A percentile compares a stretch with the other conserved stretches of the same genome.
These are phyloP conservation scores for Durio zibethinus DNA, from an alignment of 345 rosid species.

Conservation along the genomic window DNA sequence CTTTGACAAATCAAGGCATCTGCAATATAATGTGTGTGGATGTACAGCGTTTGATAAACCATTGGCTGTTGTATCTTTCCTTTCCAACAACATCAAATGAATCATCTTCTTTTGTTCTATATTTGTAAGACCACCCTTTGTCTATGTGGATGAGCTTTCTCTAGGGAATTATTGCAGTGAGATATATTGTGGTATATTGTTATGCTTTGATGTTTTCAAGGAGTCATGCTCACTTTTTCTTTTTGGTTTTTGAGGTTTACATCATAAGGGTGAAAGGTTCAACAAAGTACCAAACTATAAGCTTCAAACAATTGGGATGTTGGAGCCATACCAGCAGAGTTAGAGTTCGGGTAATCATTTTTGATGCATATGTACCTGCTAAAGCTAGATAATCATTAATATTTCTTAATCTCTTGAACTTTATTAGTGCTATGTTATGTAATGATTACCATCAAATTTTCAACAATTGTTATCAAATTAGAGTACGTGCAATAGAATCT, in stretches of 20 bases:
- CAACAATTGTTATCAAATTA: background rate
- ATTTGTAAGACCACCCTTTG: background rate
- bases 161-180: background rate
- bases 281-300: slow-evolving; percentile 9
- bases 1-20: background rate
- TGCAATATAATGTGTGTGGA: background rate
- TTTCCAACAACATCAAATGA: background rate
- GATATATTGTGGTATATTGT: background rate
- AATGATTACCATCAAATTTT: background rate
- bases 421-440: background rate
- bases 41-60: background rate
- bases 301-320: background rate
- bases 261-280: slow-evolving; percentile 34
- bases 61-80: background rate
- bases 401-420: background rate
- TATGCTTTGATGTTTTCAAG: background rate
- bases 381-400: background rate
- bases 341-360: slow-evolving; percentile 16
- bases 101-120: background rate
- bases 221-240: background rate
- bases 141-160: background rate
- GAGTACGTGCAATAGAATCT: background rate
- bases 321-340: slow-evolving; percentile 1
- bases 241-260: slow-evolving; percentile 19
- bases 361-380: too few species aligned